These are phyloP conservation scores for Boletus subcaerulescens DNA, from an alignment of 768 basidiomycete species.

Conservation along the genomic window DNA sequence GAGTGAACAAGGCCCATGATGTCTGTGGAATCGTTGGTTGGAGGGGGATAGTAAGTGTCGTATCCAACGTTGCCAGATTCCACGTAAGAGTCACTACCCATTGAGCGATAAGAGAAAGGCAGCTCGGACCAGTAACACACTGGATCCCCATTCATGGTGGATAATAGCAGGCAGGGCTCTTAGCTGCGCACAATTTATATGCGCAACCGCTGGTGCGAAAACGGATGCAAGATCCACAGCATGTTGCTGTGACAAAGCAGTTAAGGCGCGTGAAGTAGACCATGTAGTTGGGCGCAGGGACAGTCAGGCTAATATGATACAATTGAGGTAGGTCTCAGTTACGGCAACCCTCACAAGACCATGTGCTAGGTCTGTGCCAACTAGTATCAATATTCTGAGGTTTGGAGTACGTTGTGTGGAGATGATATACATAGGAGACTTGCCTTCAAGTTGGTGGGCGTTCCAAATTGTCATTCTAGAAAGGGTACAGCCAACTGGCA, in stretches of 20 bases:
- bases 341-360: neutral
- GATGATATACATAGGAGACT: neutral
- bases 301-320: neutral
- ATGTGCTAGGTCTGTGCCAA: slow-evolving; percentile 5
- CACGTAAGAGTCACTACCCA: neutral
- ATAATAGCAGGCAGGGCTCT: neutral
- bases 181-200: slow-evolving; percentile 12
- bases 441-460: neutral
- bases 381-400: slow-evolving; percentile 23
- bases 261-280: neutral
- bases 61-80: neutral
- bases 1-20: neutral
- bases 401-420: slow-evolving; percentile 1
- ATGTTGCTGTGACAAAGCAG: slow-evolving; percentile 21
- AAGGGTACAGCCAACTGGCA: slow-evolving; percentile 15
- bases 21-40: neutral
- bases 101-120: neutral
- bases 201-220: neutral
- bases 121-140: neutral
- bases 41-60: neutral
- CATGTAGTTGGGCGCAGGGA: neutral
- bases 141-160: slow-evolving; percentile 16
- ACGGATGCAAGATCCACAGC: slow-evolving; percentile 15
- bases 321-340: neutral
- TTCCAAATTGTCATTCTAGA: slow-evolving; percentile 17